Conservation (phyloP, 441 rosid species). For the Euphorbia corollata region DNA sequence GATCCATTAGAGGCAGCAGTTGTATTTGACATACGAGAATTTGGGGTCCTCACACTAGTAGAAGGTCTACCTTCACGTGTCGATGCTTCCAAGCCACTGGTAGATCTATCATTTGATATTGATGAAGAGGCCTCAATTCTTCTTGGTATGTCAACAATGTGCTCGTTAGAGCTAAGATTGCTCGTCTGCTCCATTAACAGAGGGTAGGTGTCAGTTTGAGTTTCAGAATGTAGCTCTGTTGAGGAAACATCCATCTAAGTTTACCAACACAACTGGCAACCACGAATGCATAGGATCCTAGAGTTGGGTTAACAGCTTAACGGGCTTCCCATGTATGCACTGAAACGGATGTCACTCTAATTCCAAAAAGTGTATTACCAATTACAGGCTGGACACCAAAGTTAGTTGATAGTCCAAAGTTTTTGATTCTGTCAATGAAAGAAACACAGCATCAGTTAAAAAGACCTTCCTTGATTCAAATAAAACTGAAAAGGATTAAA, state of each 20-base stretch:
- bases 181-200: constrained; percentile 62
- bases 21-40: constrained; percentile 29
- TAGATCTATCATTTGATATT: constrained; percentile 48
- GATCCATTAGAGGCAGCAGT: constrained; percentile 38
- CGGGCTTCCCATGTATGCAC: background rate
- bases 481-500: background rate
- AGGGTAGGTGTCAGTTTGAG: constrained; percentile 36
- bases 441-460: constrained; percentile 15
- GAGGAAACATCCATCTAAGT: constrained; percentile 70
- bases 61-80: constrained; percentile 48
- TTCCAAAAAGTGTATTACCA: constrained; percentile 6
- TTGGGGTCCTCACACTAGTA: constrained; percentile 25
- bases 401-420: constrained; percentile 17
- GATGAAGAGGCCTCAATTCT: constrained; percentile 35
- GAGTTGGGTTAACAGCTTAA: constrained; percentile 16
- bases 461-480: background rate
- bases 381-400: constrained; percentile 18
- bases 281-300: constrained; percentile 36
- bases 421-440: constrained; percentile 16
- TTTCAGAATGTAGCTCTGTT: constrained; percentile 35
- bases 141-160: constrained; percentile 54
- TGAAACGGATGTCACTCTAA: constrained; percentile 9
- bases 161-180: constrained; percentile 37
- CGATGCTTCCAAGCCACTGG: constrained; percentile 46
- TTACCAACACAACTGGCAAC: constrained; percentile 24